Base-by-base conservation (phyloP, 495 filamentous ascomycete species). In the Penicillium tannophilum region DNA sequence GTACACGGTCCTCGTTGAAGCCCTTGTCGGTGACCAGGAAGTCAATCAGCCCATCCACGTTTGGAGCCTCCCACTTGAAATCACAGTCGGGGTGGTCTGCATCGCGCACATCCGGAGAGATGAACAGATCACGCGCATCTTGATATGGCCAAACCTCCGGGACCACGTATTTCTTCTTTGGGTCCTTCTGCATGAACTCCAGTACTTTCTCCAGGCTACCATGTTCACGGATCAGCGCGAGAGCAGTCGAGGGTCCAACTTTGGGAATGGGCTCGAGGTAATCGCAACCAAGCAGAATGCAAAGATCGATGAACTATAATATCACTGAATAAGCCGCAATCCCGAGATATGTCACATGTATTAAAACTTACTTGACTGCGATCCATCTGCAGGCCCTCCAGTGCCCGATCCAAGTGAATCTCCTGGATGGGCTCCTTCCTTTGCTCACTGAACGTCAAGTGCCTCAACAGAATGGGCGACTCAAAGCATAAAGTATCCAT, bases 401-500 rank as follows among this genome's bases (percentile, higher is more conserved):
- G 76, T 3, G 90, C 92, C 66, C 88, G 89, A 57, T 89, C 87
- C 47, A 96, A 75, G 63, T 92, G 86, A 46, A 99, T 94, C 73
- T 99, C 94, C 64, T 92, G 93, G 59, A 99, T 97, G 1, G 94
- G 94, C 70, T 97, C 92, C 78, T 98, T 98, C 58, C 92, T 83
- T 76, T 96, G 92, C 76, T 99, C 94, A 70, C 90, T 93, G 72
- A 96, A 97, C 9, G 95, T 99, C 47, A 99, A 83, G 69, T 99
- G 92, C 24, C 95, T 82, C 51, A 99, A 78, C 24, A 99, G 78
- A 61, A 99, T 90, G 0, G 94, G 94, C 12, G 92, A 80, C 58
- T 97, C 85, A 70, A 98, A 99, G 70, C 94, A 97, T 17, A 99
- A 78, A 0, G 94, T 99, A 68, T 99, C 94, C 94, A 99, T 99